Base-by-base conservation (phyloP, 371 early-diverging fungal species). In the Mortierella sp. region DNA sequence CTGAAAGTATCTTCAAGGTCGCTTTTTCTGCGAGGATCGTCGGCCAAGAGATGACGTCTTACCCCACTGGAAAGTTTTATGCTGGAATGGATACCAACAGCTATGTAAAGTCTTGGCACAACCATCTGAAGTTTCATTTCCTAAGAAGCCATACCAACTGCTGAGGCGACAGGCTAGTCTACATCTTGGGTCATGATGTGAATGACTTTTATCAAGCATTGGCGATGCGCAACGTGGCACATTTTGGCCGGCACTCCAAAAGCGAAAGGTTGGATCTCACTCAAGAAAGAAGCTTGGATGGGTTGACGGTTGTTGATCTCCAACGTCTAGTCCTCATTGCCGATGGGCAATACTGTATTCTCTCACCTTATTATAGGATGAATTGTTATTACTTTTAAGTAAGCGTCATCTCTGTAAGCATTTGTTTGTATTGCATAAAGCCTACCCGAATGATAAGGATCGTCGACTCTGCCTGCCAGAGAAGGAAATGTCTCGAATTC, bases 31-130 rank as follows among this genome's bases (percentile, higher is more conserved):
- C 22, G 53, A 49, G 19, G 31, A 31, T 2, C 49, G 26, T 15
- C 19, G 3, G 10, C 3, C 10, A 8, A 23, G n/a, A 54, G 64
- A 63, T 63, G 64, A 49, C 35, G 15, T 2, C 54, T 1, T 56
- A 64, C 26, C 54, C 56, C 2, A 3, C 10, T 2, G 65, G 26
- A 3, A 17, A 5, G 28, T 54, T 37, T 22, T 64, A 56, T 15
- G 70, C 68, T 10, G 61, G 60, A 6, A 66, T 69, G 62, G 66
- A 75, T 32, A 70, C 76, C 29, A 76, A 70, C 60, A 76, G 59
- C 64, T 67, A 34, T 29, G 64, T 70, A 17, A 61, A 76, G 65
- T 66, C 61, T 28, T 71, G 70, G 72, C 64, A 68, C 31, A 76
- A 68, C 23, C 67, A 71, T 17, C 40, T 71, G 15, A 76, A 76